A percentile compares a stretch with the other conserved stretches of the same genome.
Conservation (phyloP, 768 basidiomycete genomes). For the Collybia mongolica region DNA sequence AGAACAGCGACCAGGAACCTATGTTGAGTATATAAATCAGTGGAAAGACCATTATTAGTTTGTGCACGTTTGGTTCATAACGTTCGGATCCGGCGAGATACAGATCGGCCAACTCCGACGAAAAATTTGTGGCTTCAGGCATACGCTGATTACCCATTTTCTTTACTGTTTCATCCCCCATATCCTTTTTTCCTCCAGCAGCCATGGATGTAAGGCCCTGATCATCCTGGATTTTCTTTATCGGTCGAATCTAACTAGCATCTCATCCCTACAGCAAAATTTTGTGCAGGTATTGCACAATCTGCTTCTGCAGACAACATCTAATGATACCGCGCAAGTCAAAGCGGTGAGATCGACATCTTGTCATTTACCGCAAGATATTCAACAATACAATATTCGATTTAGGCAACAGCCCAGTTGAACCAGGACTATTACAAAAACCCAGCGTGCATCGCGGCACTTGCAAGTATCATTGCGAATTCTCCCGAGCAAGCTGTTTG, state of each 20-base stretch:
- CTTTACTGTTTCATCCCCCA: slow-evolving; percentile 24
- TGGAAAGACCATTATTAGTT: too few species aligned
- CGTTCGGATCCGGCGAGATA: slow-evolving; percentile 15
- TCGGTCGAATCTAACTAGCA: slow-evolving; percentile 16
- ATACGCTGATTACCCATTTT: slow-evolving; percentile 17
- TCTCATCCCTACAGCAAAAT: slow-evolving; percentile 45
- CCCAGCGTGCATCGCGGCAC: slow-evolving; percentile 85
- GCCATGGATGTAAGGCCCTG: slow-evolving; percentile 48
- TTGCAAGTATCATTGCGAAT: slow-evolving; percentile 82
- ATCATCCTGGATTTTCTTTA: slow-evolving; percentile 5
- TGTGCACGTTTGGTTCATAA: too few species aligned
- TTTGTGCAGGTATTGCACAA: slow-evolving; percentile 82
- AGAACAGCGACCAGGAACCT: too few species aligned
- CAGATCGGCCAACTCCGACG: slow-evolving; percentile 56
- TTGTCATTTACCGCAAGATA: too few species aligned
- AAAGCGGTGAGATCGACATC: slow-evolving; percentile 67
- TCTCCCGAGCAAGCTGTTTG: slow-evolving; percentile 84
- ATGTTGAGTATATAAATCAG: too few species aligned
- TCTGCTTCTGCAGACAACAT: slow-evolving; percentile 82
- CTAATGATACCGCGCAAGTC: slow-evolving; percentile 85
- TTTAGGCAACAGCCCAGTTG: slow-evolving; percentile 85
- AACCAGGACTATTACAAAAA: slow-evolving; percentile 94
- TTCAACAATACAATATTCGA: background rate
- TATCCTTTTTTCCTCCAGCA: slow-evolving; percentile 11
- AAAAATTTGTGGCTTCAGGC: slow-evolving; percentile 43